A percentile compares a stretch with the other conserved stretches of the same genome.
Conservation (phyloP, 2,329 filamentous ascomycete genomes). For the Calonectria crousiana region DNA sequence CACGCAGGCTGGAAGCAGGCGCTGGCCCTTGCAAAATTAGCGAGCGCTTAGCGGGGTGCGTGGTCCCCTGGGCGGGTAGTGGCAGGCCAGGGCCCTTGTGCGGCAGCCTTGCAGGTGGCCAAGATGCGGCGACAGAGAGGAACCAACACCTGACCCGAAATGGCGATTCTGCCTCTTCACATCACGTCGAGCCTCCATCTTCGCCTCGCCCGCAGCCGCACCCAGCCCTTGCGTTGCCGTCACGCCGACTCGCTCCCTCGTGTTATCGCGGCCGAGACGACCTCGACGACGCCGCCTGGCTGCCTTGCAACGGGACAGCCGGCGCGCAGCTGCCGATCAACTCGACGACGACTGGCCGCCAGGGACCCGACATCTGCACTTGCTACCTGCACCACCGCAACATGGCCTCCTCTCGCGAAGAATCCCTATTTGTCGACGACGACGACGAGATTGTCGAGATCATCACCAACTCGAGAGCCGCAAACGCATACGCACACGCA, state of each 20-base stretch:
- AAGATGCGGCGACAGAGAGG: slow-evolving; percentile 23
- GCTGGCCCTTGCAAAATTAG: slow-evolving; percentile 13
- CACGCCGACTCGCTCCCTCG: too few relatives aligned
- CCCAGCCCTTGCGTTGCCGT: neutral
- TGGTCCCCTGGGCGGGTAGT: slow-evolving; percentile 30
- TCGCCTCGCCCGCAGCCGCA: slow-evolving; percentile 17
- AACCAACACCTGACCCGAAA: neutral
- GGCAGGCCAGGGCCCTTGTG: slow-evolving; percentile 31
- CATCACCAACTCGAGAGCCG: neutral
- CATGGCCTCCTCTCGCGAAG: slow-evolving; percentile 35
- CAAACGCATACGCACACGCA: slow-evolving; percentile 6
- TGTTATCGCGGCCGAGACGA: neutral
- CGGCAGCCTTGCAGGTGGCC: slow-evolving; percentile 32
- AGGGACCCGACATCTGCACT: neutral
- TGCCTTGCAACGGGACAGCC: neutral
- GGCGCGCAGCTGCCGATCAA: slow-evolving; percentile 22
- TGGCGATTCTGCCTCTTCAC: neutral
- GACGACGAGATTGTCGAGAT: slow-evolving; percentile 34
- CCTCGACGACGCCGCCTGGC: slow-evolving; percentile 4
- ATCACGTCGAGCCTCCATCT: slow-evolving; percentile 1
- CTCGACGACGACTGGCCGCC: neutral
- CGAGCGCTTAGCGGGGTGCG: slow-evolving; percentile 23
- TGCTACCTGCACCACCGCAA: slow-evolving; percentile 15
- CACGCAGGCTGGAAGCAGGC: slow-evolving; percentile 16
- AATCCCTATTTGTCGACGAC: slow-evolving; percentile 36